Evolutionary conservation across 352 stramenopile genomes (phyloP), one percentile per base, ranked within the genome.

Genomic region (Poterioochromonas sp.): DNA sequence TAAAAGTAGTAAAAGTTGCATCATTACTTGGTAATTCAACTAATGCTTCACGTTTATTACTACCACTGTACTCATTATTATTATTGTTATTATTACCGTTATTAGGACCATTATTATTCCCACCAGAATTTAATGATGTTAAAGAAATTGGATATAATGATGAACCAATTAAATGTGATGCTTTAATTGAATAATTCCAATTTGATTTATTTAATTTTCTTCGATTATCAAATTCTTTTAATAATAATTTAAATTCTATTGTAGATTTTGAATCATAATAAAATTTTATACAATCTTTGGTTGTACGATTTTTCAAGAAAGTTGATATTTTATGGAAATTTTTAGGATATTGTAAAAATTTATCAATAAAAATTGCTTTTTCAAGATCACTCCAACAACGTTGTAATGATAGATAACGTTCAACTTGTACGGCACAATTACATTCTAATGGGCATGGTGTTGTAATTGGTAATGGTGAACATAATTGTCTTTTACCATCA

Each of bases 281-380:
- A 69, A 98, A 98, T 47, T 87, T 83, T 77, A 99, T 92, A 53
- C 95, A 96, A 83, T 99, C 95, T 43, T 92, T 91, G 0, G 94
- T 97, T 0, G 89, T 94, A 80, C 98, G 98, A 80, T 78, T 71
- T 40, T 22, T 32, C 76, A 97, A 80, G 51, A 89, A 95, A 2
- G 90, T 93, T 29, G 94, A 91, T 77, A 99, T 99, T 41, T 92
- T 91, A 0, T 92, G 86, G 86, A 99, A 99, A 73, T 99, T 97
- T 83, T 99, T 99, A 0, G 96, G 96, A 79, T 94, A 97, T 80
- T 98, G 93, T 54, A 99, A 79, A 82, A 99, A 99, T 73, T 97
- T 95, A 87, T 99, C 95, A 35, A 99, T 84, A 80, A 97, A 99
- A 71, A 99, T 98, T 79, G 90, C 97, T 81, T 99, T 99, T 84